Evolutionary conservation across 441 rosid species (phyloP), one percentile per base, ranked within the genome.

Genomic region (Raphanus hybrid): DNA sequence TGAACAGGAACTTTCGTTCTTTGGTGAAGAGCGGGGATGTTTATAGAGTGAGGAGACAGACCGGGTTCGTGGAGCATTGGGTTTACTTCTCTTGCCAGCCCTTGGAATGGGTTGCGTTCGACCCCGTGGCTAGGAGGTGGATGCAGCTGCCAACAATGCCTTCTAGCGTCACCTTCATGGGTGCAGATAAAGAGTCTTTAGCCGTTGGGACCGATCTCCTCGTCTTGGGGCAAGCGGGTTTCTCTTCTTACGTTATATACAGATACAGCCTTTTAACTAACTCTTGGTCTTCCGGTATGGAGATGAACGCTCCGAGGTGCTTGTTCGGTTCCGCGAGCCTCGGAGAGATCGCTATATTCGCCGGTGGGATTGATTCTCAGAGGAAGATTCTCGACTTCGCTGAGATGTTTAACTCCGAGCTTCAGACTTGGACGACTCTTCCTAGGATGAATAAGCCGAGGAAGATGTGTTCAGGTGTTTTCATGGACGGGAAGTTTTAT

Each of bases 281-380:
- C 76, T 89, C 94, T 3, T 94, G 99, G 99, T 82, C 93, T 71
- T 76, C 86, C 41, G 98, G 96, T 64, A 87, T 85, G 88, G 75
- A 55, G 12, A 91, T 94, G 99, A 90, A 90, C 82, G 82, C 87
- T 66, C 96, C 99, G 0, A 86, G 97, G 81, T 94, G 98, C 84
- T 86, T 94, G 82, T 94, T 94, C 73, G 99, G 97, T 12, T 94
- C 99, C 11, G 99, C 98, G n/a, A 94, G 99, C 72, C 92, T 88
- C 6, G 90, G 96, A 63, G 94, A 90, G 80, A 89, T 82, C 70
- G 99, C 99, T 0, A 91, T 94, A 75, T 83, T 94, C 50, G 99
- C 99, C 8, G 99, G 99, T 14, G 99, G 99, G n/a, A 89, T 91
- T 73, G 97, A 91, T 78, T 82, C 92, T 62, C 82, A 75, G 55